Evolutionary conservation across 306 rosid genomes (phyloP).

Genomic region (Rosa multiflora): DNA sequence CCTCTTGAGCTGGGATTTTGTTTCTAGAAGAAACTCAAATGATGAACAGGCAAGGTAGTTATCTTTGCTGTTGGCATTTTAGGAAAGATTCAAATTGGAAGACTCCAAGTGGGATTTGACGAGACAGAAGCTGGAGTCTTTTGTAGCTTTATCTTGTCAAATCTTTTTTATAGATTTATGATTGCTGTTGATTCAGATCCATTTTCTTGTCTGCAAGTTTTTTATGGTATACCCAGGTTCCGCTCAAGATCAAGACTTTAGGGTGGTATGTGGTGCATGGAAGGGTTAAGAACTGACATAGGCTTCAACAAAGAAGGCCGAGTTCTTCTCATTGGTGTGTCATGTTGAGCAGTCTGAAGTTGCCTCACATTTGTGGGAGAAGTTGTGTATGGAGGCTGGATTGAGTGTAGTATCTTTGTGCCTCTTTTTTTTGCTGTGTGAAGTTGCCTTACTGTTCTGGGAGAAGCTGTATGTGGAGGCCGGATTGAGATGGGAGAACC

Average conservation of each 20-base stretch:
- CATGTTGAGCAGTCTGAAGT: neutral
- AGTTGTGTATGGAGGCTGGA: neutral
- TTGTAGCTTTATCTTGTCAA: neutral
- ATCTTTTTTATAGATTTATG: neutral
- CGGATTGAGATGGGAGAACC: neutral
- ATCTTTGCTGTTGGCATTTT: neutral
- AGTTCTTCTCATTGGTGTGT: neutral
- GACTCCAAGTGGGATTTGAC: neutral
- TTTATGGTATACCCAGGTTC: neutral
- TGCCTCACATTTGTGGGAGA: neutral
- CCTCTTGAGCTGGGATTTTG: neutral
- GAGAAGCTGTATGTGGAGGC: neutral
- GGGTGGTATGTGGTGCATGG: too few species aligned
- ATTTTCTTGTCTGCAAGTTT: neutral
- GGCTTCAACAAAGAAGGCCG: neutral
- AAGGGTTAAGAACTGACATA: neutral
- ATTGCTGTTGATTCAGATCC: neutral
- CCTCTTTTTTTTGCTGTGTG: neutral
- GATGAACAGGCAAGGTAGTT: neutral
- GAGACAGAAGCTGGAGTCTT: neutral
- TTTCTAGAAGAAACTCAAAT: neutral
- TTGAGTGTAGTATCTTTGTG: neutral
- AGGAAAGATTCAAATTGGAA: neutral
- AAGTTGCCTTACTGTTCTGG: neutral
- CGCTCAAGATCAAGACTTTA: neutral